Base-by-base conservation (phyloP, 495 filamentous ascomycete genomes). In the Hypoxylon lienhwacheense region DNA sequence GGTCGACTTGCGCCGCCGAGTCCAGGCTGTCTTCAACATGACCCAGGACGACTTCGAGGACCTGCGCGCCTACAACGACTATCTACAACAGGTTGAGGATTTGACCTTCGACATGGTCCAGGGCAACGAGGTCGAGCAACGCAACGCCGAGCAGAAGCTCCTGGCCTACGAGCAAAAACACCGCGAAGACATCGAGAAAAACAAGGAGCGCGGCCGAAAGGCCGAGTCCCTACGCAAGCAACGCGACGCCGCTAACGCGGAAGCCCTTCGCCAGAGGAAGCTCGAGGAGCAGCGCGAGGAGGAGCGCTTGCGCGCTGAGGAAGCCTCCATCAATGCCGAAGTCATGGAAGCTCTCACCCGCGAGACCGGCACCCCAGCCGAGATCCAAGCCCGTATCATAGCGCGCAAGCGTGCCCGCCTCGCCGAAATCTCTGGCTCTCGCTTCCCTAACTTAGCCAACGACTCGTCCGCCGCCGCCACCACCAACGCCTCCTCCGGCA, bases 21-120 rank as follows among this genome's bases (percentile, higher is more conserved):
- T 98, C 2, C 84, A 86, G 49, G 79, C 81, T 28, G 84, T 91
- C 4, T 91, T 97, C 71, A 97, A 98, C 73, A 82, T 85, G 56
- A 79, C 82, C 7, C 83, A 95, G 75, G 88, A 95, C 50, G 95
- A 99, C 68, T 99, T 97, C 64, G 83, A 88, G 59, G 82, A 79
- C 0, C 78, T 95, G 50, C 75, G 77, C 31, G 86, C 84, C 55
- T 97, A 85, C 73, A 96, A 97, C 72, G 85, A 97, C 69, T 97
- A 97, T 73, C 83, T 97, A 20, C 90, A 97, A 70, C 84, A 88
- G 59, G 88, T 96, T 20, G 93, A 99, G 74, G 82, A 87, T 53
- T 80, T 95, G 41, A 91, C 90, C 14, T 91, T 91, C 69, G 91
- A 95, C 61, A 79, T 99, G 1, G 85, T 96, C 7, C 75, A 80